Percentiles rank a stretch among this genome's conserved stretches.
Evolutionary conservation across 768 basidiomycete species (phyloP).

Genomic region (Pholiota microspora): DNA sequence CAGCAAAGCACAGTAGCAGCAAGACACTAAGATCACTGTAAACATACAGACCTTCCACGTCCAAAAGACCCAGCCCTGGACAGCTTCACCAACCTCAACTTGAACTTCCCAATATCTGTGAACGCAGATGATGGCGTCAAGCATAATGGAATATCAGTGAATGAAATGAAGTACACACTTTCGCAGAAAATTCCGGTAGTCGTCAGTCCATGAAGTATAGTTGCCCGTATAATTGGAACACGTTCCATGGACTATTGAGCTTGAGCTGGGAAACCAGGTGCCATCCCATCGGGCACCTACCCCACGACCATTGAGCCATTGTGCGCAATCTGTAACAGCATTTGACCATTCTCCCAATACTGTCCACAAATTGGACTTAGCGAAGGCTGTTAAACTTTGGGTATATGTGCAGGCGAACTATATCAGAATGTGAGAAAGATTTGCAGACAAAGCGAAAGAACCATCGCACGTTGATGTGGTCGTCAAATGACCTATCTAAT

Average conservation of each 20-base stretch:
- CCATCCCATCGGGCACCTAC: constrained; percentile 71
- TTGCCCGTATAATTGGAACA: constrained; percentile 65
- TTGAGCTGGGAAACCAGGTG: constrained; percentile 39
- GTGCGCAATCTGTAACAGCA: constrained; percentile 71
- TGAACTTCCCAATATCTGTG: constrained; percentile 79
- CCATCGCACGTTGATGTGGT: constrained; percentile 55
- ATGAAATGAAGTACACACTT: constrained; percentile 38
- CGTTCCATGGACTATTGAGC: constrained; percentile 50
- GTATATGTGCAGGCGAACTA: constrained; percentile 58
- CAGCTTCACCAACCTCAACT: constrained; percentile 67
- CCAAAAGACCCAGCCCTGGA: constrained; percentile 76
- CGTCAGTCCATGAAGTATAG: constrained; percentile 51
- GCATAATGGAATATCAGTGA: background rate
- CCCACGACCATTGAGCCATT: constrained; percentile 78
- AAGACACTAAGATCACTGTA: no score
- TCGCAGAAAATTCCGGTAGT: constrained; percentile 62
- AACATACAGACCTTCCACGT: constrained; percentile 64
- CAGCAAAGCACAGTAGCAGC: no score
- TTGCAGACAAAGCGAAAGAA: background rate
- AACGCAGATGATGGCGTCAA: background rate
- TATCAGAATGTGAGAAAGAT: background rate
- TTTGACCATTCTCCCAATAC: constrained; percentile 81
- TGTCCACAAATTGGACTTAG: constrained; percentile 63
- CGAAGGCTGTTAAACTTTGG: constrained; percentile 42
- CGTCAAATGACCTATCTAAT: constrained; percentile 48